Conservation (phyloP, 257 asterid species). For the Nicotiana sylvestris region DNA sequence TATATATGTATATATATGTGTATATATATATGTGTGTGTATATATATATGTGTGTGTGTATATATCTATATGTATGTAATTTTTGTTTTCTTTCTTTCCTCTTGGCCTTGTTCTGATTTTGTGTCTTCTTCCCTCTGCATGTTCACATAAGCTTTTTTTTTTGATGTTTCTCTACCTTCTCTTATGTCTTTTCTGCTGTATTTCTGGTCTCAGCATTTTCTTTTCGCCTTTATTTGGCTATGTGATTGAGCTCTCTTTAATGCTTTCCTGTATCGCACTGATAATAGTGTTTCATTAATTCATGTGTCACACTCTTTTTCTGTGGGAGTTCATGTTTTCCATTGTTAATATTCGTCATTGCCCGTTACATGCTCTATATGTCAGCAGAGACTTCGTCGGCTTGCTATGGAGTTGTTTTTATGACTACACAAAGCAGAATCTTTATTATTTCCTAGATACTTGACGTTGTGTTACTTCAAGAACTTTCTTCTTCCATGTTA, state of each 20-base stretch:
- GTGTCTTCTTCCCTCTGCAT: background rate
- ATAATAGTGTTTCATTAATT: no score
- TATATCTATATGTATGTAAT: no score
- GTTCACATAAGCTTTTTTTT: background rate
- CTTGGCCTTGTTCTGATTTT: background rate
- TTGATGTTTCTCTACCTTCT: background rate
- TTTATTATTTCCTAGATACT: background rate
- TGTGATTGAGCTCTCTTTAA: no score
- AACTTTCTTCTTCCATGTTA: slow-evolving; percentile 16
- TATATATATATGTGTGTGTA: no score
- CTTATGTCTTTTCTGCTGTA: no score
- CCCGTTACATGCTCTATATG: background rate
- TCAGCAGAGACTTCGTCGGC: background rate
- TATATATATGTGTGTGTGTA: no score
- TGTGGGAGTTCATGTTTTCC: background rate
- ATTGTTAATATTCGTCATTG: background rate
- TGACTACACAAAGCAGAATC: background rate
- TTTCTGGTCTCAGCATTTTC: no score
- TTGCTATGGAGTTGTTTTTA: background rate
- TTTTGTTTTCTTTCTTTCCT: background rate
- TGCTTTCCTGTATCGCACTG: no score
- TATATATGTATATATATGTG: no score
- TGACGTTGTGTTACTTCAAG: background rate
- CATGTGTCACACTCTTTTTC: no score
- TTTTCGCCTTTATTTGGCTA: no score